A percentile compares a stretch with the other conserved stretches of the same genome.
phyloP scores from a whole-genome alignment of 2,329 filamentous ascomycete species.

The Drechslerella dactyloides region DNA sequence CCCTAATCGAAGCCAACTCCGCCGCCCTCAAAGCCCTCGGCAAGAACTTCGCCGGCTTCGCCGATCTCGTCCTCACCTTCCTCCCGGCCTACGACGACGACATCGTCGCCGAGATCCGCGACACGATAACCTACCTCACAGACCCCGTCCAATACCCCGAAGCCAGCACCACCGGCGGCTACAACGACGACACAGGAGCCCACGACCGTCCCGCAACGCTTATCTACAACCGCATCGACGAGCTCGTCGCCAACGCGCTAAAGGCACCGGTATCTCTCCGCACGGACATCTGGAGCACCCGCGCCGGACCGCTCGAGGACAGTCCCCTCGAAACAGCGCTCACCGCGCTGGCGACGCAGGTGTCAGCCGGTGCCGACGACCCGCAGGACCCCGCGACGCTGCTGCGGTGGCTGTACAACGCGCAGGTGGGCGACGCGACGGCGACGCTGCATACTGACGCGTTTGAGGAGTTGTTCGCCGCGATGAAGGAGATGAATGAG shows the following conservation, averaged over 20 bases:
- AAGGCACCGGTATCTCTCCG: conserved; percentile 1
- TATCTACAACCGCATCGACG: conserved; percentile 17
- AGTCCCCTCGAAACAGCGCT: conserved; percentile 9
- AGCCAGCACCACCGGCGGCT: not conserved
- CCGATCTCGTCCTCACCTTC: conserved; percentile 1
- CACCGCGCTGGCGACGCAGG: not conserved
- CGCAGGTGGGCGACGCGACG: not conserved
- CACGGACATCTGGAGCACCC: conserved; percentile 21
- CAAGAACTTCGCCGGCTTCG: conserved; percentile 8
- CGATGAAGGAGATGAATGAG: conserved; percentile 5
- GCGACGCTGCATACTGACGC: not conserved
- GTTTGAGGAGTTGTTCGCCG: conserved; percentile 13
- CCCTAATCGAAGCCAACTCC: conserved; percentile 4
- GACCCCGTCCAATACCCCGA: not conserved
- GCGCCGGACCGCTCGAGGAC: not conserved
- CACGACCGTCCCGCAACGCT: conserved; percentile 14
- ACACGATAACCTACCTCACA: conserved; percentile 2
- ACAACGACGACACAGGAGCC: not conserved
- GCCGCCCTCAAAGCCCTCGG: conserved; percentile 10
- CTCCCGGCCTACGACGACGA: conserved; percentile 25
- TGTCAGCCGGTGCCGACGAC: conserved; percentile 15
- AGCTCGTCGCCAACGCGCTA: not conserved
- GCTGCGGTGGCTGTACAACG: conserved; percentile 22
- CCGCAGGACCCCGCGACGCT: conserved; percentile 5
- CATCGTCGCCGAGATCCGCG: conserved; percentile 13